Percentiles rank a stretch among this genome's conserved stretches.
Evolutionary conservation across 192 early-diverging fungal species (phyloP).

Genomic region (Coemansia sp.): DNA sequence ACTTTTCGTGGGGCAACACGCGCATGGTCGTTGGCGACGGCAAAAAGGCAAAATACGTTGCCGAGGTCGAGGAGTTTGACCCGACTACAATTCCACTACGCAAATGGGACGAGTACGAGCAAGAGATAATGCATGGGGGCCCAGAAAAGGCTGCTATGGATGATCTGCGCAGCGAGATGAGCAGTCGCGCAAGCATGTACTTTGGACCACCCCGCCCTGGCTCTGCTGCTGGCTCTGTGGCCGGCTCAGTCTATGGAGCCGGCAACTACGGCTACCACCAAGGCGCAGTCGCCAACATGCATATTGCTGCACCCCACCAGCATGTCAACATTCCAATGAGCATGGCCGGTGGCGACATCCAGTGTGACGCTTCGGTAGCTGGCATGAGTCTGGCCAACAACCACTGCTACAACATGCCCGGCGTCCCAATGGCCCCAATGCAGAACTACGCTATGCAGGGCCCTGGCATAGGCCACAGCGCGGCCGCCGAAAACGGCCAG

Average conservation of each 20-base stretch:
- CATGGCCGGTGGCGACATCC: constrained; percentile 33
- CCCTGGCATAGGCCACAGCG: neutral
- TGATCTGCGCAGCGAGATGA: constrained; percentile 55
- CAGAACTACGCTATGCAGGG: neutral
- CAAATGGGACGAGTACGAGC: constrained; percentile 84
- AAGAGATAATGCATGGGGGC: constrained; percentile 55
- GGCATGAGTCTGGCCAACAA: constrained; percentile 23
- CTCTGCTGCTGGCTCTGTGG: constrained; percentile 32
- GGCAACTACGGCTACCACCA: constrained; percentile 52
- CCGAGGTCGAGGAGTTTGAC: constrained; percentile 76
- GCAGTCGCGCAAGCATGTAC: constrained; percentile 58
- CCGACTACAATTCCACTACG: constrained; percentile 73
- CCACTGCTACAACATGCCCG: constrained; percentile 20
- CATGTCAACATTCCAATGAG: constrained; percentile 42
- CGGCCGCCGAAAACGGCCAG: neutral
- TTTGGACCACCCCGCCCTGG: constrained; percentile 49
- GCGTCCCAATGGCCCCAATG: constrained; percentile 1
- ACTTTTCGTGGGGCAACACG: constrained; percentile 99
- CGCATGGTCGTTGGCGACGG: constrained; percentile 87
- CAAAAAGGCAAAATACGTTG: constrained; percentile 62
- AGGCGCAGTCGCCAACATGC: constrained; percentile 42
- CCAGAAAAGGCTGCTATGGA: constrained; percentile 38
- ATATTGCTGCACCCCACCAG: constrained; percentile 21
- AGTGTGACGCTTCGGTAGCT: constrained; percentile 22
- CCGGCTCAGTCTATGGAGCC: constrained; percentile 29